phyloP scores from a whole-genome alignment of 2,329 filamentous ascomycete species.

The Cylindrodendrum hubeiense region DNA sequence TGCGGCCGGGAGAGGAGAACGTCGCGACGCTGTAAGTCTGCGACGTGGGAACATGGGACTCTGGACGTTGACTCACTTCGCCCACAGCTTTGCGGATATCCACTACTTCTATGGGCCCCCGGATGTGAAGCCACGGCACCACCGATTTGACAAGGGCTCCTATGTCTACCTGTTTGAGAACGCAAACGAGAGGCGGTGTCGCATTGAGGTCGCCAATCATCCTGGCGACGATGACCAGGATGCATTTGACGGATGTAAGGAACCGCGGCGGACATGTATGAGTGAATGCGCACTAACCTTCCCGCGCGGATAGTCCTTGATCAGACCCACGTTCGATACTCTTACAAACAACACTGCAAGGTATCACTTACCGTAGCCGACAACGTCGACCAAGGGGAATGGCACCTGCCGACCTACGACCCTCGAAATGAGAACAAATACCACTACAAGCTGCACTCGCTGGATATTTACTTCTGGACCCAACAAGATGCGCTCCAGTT shows the following conservation, averaged over 20 bases:
- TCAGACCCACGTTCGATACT: slow-evolving; percentile 74
- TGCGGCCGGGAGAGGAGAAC: slow-evolving; percentile 62
- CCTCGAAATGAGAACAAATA: slow-evolving; percentile 81
- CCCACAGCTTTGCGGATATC: slow-evolving; percentile 77
- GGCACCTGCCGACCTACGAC: slow-evolving; percentile 82
- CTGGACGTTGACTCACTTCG: slow-evolving; percentile 22
- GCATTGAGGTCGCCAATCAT: slow-evolving; percentile 82
- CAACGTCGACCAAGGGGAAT: slow-evolving; percentile 68
- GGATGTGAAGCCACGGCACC: slow-evolving; percentile 76
- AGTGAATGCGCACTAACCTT: slow-evolving; percentile 24
- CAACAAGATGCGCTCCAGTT: slow-evolving; percentile 78
- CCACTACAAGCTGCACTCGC: slow-evolving; percentile 80
- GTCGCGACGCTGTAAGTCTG: slow-evolving; percentile 63
- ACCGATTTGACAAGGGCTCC: slow-evolving; percentile 83
- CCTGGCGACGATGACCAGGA: slow-evolving; percentile 82
- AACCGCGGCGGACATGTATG: slow-evolving; percentile 18
- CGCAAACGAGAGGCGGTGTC: slow-evolving; percentile 73
- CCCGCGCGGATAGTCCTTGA: slow-evolving; percentile 70
- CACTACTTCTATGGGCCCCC: slow-evolving; percentile 85
- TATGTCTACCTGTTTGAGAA: slow-evolving; percentile 87
- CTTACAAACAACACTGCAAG: slow-evolving; percentile 79
- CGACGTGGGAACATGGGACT: slow-evolving; percentile 2
- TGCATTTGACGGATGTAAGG: slow-evolving; percentile 81
- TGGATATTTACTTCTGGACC: slow-evolving; percentile 87
- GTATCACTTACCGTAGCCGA: slow-evolving; percentile 76